A percentile compares a stretch with the other conserved stretches of the same genome.
Conservation (phyloP, 805 yeast genomes). For the Saccharomycopsis fibuligera region DNA sequence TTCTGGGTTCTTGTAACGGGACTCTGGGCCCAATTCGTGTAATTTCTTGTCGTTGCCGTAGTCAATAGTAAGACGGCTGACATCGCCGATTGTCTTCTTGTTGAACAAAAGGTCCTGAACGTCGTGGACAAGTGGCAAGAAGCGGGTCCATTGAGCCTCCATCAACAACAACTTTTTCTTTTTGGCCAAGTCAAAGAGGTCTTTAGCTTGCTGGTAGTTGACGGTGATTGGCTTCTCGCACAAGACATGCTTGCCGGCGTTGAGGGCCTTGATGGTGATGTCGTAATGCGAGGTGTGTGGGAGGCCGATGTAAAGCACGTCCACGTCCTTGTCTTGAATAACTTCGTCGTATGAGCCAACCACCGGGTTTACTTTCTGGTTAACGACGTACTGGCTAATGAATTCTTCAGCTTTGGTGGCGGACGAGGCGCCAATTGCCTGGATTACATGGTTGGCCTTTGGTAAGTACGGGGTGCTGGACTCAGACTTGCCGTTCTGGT, state of each 20-base stretch:
- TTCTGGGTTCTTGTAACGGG: not conserved
- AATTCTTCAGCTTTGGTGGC: not conserved
- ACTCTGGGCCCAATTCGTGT: not conserved
- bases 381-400: not conserved
- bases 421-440: not conserved
- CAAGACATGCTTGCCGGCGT: slow-evolving; percentile 42
- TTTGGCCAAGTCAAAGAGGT: slow-evolving; percentile 38
- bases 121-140: not conserved
- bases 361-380: slow-evolving; percentile 1
- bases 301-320: slow-evolving; percentile 46
- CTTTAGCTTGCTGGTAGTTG: slow-evolving; percentile 38
- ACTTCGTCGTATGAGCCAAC: slow-evolving; percentile 35
- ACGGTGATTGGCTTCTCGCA: slow-evolving; percentile 53
- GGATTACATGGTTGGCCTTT: not conserved
- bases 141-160: slow-evolving; percentile 48
- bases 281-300: slow-evolving; percentile 49
- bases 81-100: not conserved
- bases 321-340: slow-evolving; percentile 36
- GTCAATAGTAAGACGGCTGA: not conserved
- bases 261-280: slow-evolving; percentile 37
- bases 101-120: not conserved
- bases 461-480: no score
- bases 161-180: slow-evolving; percentile 39
- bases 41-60: not conserved
- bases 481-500: not conserved